phyloP scores from a whole-genome alignment of 78 protist genomes.

The Dictyostelium capitatum region DNA sequence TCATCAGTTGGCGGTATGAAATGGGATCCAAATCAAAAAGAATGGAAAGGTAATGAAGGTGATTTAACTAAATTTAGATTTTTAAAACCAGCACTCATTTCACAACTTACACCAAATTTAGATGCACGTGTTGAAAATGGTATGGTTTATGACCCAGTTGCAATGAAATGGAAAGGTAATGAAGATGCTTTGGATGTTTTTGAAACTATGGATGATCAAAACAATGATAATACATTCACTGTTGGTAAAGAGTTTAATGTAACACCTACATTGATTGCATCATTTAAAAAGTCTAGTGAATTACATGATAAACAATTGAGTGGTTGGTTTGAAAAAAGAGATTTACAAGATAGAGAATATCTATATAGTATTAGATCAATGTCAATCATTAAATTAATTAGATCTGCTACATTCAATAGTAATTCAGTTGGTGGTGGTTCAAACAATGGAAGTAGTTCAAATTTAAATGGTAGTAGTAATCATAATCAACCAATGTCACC shows the following conservation, averaged over 20 bases:
- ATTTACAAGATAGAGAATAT: constrained; percentile 19
- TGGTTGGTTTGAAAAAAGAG: constrained; percentile 73
- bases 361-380: constrained; percentile 47
- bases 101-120: constrained; percentile 36
- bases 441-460: too few relatives aligned
- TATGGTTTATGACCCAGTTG: constrained; percentile 70
- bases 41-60: constrained; percentile 81
- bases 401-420: background rate
- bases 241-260: constrained; percentile 64
- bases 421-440: background rate
- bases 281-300: constrained; percentile 14
- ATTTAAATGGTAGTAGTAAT: background rate
- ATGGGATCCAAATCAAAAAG: constrained; percentile 80
- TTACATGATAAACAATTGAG: background rate
- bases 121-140: constrained; percentile 65
- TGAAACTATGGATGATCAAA: constrained; percentile 77
- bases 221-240: constrained; percentile 66
- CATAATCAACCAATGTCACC: constrained; percentile 4
- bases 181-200: constrained; percentile 76
- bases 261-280: background rate
- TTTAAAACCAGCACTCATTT: constrained; percentile 63
- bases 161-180: constrained; percentile 85
- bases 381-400: constrained; percentile 59
- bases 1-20: constrained; percentile 57
- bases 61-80: constrained; percentile 68